Evolutionary conservation across 2,329 filamentous ascomycete species (phyloP).

Genomic region (Penicillium sp.): DNA sequence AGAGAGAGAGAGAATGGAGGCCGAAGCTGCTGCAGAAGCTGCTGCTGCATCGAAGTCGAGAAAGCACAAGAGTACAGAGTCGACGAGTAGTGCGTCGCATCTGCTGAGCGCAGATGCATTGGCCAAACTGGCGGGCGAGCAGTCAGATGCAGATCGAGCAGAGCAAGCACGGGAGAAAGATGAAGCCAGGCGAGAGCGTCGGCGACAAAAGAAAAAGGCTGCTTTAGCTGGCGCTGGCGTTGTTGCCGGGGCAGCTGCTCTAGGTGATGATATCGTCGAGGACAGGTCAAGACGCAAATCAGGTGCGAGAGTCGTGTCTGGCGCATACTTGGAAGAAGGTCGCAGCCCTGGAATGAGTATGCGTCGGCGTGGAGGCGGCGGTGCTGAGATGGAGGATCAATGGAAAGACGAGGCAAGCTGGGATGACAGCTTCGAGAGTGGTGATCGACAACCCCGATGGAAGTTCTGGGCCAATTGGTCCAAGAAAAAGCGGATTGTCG

Average conservation of each 20-base stretch:
- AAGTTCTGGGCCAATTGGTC: constrained; percentile 36
- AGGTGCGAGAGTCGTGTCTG: constrained; percentile 70
- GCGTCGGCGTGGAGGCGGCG: constrained; percentile 44
- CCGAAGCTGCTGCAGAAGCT: constrained; percentile 22
- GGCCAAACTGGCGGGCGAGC: constrained; percentile 67
- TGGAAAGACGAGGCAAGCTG: constrained; percentile 53
- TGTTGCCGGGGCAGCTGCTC: constrained; percentile 14
- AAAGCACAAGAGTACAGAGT: constrained; percentile 48
- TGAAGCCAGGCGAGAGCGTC: constrained; percentile 28
- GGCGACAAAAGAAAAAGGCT: constrained; percentile 31
- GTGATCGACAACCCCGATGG: constrained; percentile 33
- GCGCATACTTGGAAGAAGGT: constrained; percentile 71
- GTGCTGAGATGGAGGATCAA: constrained; percentile 48
- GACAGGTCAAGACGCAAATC: constrained; percentile 48
- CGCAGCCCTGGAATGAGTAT: constrained; percentile 53
- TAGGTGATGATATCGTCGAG: constrained; percentile 25
- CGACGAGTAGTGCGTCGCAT: constrained; percentile 47
- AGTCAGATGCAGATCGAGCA: constrained; percentile 58
- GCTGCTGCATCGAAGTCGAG: constrained; percentile 22
- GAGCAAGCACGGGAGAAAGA: constrained; percentile 46
- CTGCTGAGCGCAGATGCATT: constrained; percentile 61
- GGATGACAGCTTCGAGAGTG: constrained; percentile 38
- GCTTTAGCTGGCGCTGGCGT: constrained; percentile 24
- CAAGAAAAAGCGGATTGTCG: constrained; percentile 52
- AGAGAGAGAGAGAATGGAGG: constrained; percentile 15